These are phyloP conservation scores for Pogostemon cablin DNA, from an alignment of 257 asterid species.

Conservation along the genomic window DNA sequence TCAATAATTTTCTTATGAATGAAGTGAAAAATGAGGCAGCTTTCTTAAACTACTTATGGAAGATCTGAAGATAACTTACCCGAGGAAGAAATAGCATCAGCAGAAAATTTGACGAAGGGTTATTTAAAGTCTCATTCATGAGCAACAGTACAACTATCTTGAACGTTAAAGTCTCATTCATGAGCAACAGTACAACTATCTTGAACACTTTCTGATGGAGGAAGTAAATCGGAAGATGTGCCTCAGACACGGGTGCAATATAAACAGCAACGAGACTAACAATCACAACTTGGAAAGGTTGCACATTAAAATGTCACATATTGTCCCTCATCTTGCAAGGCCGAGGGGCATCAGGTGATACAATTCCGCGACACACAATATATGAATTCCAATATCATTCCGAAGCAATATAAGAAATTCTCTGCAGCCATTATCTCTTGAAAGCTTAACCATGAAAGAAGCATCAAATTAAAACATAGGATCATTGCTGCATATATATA, in stretches of 20 bases:
- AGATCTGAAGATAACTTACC: conserved; percentile 4
- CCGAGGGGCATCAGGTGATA: conserved; percentile 44
- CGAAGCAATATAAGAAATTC: conserved; percentile 63
- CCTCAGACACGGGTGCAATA: conserved; percentile 50
- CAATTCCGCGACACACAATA: conserved; percentile 45
- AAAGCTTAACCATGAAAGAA: conserved; percentile 61
- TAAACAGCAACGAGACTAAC: conserved; percentile 53
- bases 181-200: conserved; percentile 36
- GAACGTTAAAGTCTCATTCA: conserved; percentile 35
- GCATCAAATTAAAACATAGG: too few relatives aligned
- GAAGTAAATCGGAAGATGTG: conserved; percentile 43
- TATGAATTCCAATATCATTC: conserved; percentile 57
- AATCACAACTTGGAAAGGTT: conserved; percentile 45
- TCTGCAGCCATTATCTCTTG: conserved; percentile 69
- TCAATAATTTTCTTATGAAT: too few relatives aligned
- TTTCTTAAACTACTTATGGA: background rate
- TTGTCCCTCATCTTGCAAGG: conserved; percentile 60
- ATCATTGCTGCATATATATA: too few relatives aligned
- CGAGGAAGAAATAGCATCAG: background rate
- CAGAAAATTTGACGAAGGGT: background rate
- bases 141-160: conserved; percentile 34
- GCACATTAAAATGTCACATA: conserved; percentile 51
- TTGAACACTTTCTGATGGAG: conserved; percentile 37
- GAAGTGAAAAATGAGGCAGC: too few relatives aligned
- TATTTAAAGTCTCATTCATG: conserved; percentile 34